A percentile compares a stretch with the other conserved stretches of the same genome.
phyloP scores from a whole-genome alignment of 345 rosid genomes.

The Mercurialis annua region DNA sequence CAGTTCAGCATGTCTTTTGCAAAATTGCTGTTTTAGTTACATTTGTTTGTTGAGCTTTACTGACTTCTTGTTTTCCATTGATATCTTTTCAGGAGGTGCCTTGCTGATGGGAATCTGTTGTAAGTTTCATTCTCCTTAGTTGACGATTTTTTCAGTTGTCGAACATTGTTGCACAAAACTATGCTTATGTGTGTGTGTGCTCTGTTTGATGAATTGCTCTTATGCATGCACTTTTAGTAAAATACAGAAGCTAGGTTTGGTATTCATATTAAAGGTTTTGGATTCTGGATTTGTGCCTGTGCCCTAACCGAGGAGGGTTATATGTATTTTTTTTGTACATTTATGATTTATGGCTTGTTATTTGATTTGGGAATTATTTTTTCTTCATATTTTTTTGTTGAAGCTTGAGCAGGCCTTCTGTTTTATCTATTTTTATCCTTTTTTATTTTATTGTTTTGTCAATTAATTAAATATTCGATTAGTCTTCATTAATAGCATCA shows the following conservation, averaged over 20 bases:
- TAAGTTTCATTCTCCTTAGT: conserved; percentile 36
- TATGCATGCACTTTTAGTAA: not conserved
- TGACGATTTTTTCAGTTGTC: not conserved
- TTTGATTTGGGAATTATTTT: not conserved
- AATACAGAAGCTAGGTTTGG: not conserved
- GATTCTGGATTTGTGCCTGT: not conserved
- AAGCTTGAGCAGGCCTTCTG: not conserved
- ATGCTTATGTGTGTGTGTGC: not conserved
- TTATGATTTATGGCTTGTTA: not conserved
- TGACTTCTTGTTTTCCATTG: conserved; percentile 17
- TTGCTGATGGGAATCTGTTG: conserved; percentile 82
- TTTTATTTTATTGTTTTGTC: not conserved
- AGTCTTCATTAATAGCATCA: not conserved
- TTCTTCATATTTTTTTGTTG: not conserved
- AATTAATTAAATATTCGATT: not conserved
- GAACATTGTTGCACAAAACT: not conserved
- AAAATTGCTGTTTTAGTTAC: not conserved
- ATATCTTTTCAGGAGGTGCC: conserved; percentile 55
- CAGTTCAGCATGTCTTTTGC: not conserved
- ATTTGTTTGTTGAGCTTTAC: conserved; percentile 13
- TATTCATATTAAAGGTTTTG: not conserved
- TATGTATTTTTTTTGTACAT: not conserved
- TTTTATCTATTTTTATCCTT: not conserved
- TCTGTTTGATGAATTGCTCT: not conserved
- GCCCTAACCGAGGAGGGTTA: not conserved